Evolutionary conservation across 192 early-diverging fungal genomes (phyloP), one percentile per base, ranked within the genome.

Genomic region (Podila epicladia): DNA sequence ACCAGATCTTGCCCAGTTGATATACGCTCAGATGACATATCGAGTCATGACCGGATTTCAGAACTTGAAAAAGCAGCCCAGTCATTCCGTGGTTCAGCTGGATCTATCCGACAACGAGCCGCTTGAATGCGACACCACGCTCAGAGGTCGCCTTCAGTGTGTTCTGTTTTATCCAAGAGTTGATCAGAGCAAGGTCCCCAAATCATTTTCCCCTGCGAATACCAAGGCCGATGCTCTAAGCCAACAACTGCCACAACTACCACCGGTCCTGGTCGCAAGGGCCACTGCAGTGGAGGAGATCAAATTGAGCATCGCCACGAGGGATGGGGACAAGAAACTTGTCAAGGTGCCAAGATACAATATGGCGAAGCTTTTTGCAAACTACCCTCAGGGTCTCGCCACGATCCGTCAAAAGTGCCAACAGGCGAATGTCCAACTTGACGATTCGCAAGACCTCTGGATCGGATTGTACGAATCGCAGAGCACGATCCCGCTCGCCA

Each of bases 11-110:
- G 50, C 70, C 3, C 26, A 49, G 5, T 41, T 79, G 19, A 38
- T 79, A 12, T 79, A 79, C 45, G 61, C 75, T 6, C 75, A 79
- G 17, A 72, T 69, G 75, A 72, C 69, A 4, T 72, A 72, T 15
- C 69, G 70, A 26, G 41, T 68, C 5, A 61, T 61, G 2, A 59
- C 66, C 41, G 65, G 64, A 9, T 55, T 66, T 24, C 49, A 26
- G 29, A 13, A 55, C 0, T 17, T 72, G 0, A 6, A 13, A 31
- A 58, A 37, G 57, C n/a, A 24, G 0, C 9, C 33, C 1, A 12
- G 24, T 0, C 19, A 22, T 31, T n/a, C 20, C 17, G 4, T 22
- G 7, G 31, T 11, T 13, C 11, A 35, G 31, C 35, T 63, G 20
- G n/a, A n/a, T 33, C 5, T 35, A 3, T 15, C 33, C n/a, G 17